phyloP scores from a whole-genome alignment of 345 rosid species.

The Eucalyptus pumila region DNA sequence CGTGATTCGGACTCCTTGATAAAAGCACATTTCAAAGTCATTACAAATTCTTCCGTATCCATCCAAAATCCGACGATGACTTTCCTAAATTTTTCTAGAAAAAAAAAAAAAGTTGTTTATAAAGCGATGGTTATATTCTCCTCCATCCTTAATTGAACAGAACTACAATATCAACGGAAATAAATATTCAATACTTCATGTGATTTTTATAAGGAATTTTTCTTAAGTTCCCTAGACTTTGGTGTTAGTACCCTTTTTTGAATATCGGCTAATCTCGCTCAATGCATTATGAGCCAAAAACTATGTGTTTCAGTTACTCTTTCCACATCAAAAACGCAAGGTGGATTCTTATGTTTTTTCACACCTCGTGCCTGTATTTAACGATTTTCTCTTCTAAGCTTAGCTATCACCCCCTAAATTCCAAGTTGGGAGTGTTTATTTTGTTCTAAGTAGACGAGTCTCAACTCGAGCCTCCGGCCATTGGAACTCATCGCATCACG shows the following conservation, averaged over 20 bases:
- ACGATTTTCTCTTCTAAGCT: background rate
- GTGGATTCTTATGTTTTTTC: background rate
- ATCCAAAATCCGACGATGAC: background rate
- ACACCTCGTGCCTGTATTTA: background rate
- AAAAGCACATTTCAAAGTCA: background rate
- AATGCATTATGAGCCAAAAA: no score
- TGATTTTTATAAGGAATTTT: background rate
- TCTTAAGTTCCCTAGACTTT: background rate
- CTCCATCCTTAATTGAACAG: background rate
- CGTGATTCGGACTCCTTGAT: background rate
- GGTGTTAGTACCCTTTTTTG: background rate
- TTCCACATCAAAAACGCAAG: background rate
- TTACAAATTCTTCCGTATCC: background rate
- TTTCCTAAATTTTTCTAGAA: background rate
- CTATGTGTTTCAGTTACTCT: no score
- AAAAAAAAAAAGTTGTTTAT: background rate
- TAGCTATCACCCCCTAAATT: background rate
- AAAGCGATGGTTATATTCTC: background rate
- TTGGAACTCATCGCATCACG: background rate
- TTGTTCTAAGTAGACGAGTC: background rate
- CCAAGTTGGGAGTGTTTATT: background rate
- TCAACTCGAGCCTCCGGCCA: background rate
- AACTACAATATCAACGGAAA: background rate
- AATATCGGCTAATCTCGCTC: no score
- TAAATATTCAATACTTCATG: background rate